Evolutionary conservation across 345 rosid genomes (phyloP).

Genomic region (Hibiscus trionum): DNA sequence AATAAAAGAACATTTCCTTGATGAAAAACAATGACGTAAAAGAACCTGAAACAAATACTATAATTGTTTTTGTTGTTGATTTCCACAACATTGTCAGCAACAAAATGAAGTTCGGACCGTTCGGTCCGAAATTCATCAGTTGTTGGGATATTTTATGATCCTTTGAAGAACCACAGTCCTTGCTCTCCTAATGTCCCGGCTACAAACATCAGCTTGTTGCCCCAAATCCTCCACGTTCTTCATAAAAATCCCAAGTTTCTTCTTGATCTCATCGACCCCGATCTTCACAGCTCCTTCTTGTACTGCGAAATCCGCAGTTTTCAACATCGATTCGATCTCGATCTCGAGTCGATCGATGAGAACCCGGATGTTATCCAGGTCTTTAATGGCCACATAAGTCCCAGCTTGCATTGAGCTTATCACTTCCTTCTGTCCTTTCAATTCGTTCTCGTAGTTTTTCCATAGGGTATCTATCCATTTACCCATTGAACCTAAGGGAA

Average conservation of each 20-base stretch:
- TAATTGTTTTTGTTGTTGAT: neutral
- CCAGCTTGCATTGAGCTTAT: slow-evolving; percentile 74
- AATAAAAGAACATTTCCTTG: neutral
- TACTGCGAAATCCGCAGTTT: slow-evolving; percentile 48
- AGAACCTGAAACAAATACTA: neutral
- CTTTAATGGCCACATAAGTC: slow-evolving; percentile 61
- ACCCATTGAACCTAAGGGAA: slow-evolving; percentile 80
- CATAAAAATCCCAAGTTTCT: slow-evolving; percentile 63
- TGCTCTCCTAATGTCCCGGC: slow-evolving; percentile 78
- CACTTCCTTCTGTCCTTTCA: slow-evolving; percentile 70
- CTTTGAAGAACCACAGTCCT: slow-evolving; percentile 92
- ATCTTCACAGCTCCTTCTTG: slow-evolving; percentile 54
- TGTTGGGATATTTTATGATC: slow-evolving; percentile 60
- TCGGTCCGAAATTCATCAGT: slow-evolving; percentile 9
- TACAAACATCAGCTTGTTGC: slow-evolving; percentile 61
- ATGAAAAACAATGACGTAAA: neutral
- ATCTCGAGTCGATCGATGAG: slow-evolving; percentile 60
- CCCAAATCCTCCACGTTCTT: slow-evolving; percentile 73
- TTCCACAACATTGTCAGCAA: neutral
- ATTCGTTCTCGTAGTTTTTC: slow-evolving; percentile 65
- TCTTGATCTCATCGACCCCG: slow-evolving; percentile 56
- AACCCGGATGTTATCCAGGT: slow-evolving; percentile 60
- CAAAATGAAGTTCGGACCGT: slow-evolving; percentile 2
- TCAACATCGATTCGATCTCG: slow-evolving; percentile 45
- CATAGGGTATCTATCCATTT: slow-evolving; percentile 81